Base-by-base conservation (phyloP, 345 rosid genomes). In the Lepidium didymum region DNA sequence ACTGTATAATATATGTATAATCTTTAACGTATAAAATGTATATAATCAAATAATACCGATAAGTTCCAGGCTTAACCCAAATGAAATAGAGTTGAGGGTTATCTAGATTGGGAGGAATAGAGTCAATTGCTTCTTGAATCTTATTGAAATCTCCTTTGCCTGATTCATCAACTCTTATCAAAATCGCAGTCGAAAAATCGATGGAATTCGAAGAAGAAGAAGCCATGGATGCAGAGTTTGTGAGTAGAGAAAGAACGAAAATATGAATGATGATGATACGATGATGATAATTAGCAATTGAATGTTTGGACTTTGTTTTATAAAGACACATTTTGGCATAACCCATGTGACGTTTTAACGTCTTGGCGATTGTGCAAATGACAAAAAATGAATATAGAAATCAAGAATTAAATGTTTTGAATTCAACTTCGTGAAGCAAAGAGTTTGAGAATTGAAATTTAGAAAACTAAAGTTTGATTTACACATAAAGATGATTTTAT, bases 81-180 rank as follows among this genome's bases (percentile, higher is more conserved):
- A 90, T 83, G 79, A 71, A 81, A 57, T 81, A 67, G 51, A 67
- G 49, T 9, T 83, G 75, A 5, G 77, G 44, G 51, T 84, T 84
- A 8, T 74, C 67, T 19, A 66, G 14, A 58, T 65, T 66, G n/a
- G 88, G 69, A 5, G 91, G 89, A 37, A 90, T 81, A 5, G 84
- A 69, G 27, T 87, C 88, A 37, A 90, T 73, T 35, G 93, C 96
- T 8, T 80, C 93, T 60, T 90, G 91, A 56, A 90, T 86, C 62
- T 73, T 84, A 51, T 10, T 68, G 46, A 80, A 87, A 63, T 87
- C 86, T 68, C 93, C 91, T n/a, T 78, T 80, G 9, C 94, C 93
- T 0, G 86, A 77, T 27, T 81, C 87, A 77, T 90, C 96, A 36
- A 90, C 94, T 18, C 73, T 77, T 56, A 90, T 64, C 12, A 84